A percentile compares a stretch with the other conserved stretches of the same genome.
Evolutionary conservation across 2,329 filamentous ascomycete species (phyloP).

Genomic region (Alternaria dauci): DNA sequence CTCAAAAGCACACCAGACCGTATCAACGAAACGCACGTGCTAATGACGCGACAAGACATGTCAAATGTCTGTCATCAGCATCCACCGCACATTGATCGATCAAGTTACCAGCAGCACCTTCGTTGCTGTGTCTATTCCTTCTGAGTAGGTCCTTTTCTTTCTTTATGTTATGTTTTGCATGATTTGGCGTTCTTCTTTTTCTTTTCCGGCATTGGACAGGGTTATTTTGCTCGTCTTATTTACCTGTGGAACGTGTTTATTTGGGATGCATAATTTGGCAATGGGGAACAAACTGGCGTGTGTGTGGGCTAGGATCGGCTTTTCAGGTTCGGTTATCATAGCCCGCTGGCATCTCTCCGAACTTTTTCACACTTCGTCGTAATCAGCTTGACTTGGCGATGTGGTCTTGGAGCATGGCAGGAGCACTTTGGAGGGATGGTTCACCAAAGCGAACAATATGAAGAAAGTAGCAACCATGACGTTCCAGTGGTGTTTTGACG

Average conservation of each 20-base stretch:
- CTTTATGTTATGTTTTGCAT: conserved; percentile 21
- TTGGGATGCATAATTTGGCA: conserved; percentile 1
- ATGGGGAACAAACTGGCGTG: background rate
- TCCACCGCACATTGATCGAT: background rate
- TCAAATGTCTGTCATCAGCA: background rate
- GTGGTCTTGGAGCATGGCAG: background rate
- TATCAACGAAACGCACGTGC: background rate
- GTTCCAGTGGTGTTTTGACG: background rate
- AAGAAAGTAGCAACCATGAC: background rate
- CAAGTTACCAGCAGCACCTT: background rate
- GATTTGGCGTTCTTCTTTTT: conserved; percentile 5
- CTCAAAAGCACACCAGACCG: background rate
- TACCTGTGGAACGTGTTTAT: background rate
- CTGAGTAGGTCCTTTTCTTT: background rate
- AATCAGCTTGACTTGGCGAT: background rate
- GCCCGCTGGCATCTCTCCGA: background rate
- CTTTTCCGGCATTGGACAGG: background rate
- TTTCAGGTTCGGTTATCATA: background rate
- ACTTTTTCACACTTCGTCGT: background rate
- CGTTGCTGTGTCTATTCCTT: background rate
- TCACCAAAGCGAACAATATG: background rate
- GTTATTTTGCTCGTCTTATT: background rate
- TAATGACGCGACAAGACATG: background rate
- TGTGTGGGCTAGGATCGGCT: background rate
- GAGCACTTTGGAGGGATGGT: background rate